Evolutionary conservation across 257 asterid genomes (phyloP).

Genomic region (Scutellaria baicalensis): DNA sequence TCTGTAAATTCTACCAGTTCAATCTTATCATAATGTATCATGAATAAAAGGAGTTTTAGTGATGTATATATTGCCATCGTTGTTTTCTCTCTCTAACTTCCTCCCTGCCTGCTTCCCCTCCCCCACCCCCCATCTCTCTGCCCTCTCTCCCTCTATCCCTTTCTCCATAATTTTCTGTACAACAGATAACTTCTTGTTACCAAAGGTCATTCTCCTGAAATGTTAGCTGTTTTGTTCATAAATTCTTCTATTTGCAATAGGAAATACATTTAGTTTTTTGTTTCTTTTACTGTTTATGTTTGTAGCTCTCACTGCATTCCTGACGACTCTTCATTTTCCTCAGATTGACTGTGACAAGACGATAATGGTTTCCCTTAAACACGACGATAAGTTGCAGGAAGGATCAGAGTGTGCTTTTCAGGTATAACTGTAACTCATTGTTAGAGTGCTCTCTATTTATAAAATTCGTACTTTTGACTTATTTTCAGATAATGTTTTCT

Average conservation of each 20-base stretch:
- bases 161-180: no score
- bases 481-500: not conserved
- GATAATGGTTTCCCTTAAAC: constrained; percentile 86
- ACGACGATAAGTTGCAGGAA: constrained; percentile 89
- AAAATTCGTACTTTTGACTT: not conserved
- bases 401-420: constrained; percentile 91
- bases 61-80: not conserved
- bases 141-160: no score
- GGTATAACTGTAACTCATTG: constrained; percentile 34
- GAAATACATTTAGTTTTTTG: not conserved
- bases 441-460: not conserved
- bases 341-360: constrained; percentile 98
- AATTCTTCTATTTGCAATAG: not conserved
- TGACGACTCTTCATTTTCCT: constrained; percentile 5
- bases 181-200: not conserved
- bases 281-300: not conserved
- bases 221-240: not conserved
- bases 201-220: not conserved
- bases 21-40: not conserved
- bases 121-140: no score
- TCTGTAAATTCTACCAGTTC: not conserved
- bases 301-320: not conserved
- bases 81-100: not conserved
- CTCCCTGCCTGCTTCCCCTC: not conserved
- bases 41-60: not conserved